Percentiles rank a stretch among this genome's conserved stretches.
Conservation (phyloP, 768 basidiomycete species). For the Mycena albidolilacea region DNA sequence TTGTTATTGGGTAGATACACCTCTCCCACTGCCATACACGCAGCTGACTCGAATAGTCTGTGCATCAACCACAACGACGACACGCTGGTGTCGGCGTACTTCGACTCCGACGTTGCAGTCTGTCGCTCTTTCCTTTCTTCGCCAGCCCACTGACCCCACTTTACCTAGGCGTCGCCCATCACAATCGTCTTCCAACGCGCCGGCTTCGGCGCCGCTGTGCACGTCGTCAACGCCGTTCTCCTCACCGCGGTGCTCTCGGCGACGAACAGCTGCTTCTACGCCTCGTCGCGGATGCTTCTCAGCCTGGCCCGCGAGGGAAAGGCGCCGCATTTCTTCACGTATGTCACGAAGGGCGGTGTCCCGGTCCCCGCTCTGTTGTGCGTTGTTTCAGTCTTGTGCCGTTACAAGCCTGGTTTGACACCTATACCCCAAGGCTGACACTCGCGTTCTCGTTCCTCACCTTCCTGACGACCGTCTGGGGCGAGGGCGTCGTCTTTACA, state of each 20-base stretch:
- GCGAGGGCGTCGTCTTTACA: conserved; percentile 66
- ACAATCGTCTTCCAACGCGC: conserved; percentile 76
- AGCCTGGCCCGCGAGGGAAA: conserved; percentile 76
- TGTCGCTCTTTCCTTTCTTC: conserved; percentile 55
- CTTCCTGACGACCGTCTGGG: conserved; percentile 73
- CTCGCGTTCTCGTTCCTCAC: conserved; percentile 65
- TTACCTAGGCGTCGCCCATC: conserved; percentile 64
- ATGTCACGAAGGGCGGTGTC: conserved; percentile 75
- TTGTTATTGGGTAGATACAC: conserved; percentile 65
- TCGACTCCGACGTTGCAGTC: conserved; percentile 56
- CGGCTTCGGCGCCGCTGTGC: conserved; percentile 71
- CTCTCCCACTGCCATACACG: background rate
- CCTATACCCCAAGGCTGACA: conserved; percentile 52
- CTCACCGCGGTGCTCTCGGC: conserved; percentile 77
- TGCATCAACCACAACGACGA: conserved; percentile 74
- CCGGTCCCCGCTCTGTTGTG: conserved; percentile 70
- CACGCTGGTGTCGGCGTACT: conserved; percentile 23
- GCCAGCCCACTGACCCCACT: too few species aligned
- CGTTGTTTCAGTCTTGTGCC: conserved; percentile 41
- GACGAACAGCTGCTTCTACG: conserved; percentile 78
- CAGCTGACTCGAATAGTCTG: conserved; percentile 40
- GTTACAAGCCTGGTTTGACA: too few species aligned
- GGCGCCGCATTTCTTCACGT: conserved; percentile 76
- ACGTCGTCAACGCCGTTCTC: conserved; percentile 77
- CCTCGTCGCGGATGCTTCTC: conserved; percentile 72